Conservation (phyloP, 116 monocot genomes). For the Cymodocea nodosa region DNA sequence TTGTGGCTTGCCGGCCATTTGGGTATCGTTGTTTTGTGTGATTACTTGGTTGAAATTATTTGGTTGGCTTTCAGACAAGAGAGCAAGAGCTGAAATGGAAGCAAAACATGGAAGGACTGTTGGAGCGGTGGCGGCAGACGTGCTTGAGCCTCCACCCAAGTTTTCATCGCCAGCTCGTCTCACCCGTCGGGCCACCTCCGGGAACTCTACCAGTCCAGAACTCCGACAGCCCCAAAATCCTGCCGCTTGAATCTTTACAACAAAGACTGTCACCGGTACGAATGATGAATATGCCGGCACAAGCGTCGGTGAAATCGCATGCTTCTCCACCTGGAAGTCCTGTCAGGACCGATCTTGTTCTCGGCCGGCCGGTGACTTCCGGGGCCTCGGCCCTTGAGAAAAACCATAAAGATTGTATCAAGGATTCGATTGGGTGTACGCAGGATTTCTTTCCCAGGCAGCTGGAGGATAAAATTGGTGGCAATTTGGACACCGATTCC, state of each 20-base stretch:
- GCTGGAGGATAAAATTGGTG: constrained; percentile 8
- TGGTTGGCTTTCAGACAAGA: constrained; percentile 15
- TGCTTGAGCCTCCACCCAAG: constrained; percentile 47
- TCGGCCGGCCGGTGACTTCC: constrained; percentile 16
- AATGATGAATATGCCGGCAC: neutral
- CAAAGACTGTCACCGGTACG: constrained; percentile 8
- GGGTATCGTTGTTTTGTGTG: neutral
- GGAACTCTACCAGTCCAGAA: constrained; percentile 9
- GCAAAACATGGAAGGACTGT: constrained; percentile 37
- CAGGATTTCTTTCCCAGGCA: constrained; percentile 18
- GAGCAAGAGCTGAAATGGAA: constrained; percentile 38
- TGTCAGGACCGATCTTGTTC: constrained; percentile 69
- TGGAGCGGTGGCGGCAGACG: constrained; percentile 44
- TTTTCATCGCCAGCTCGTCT: neutral
- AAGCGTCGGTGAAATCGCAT: neutral
- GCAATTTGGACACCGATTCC: constrained; percentile 34
- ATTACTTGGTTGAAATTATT: neutral
- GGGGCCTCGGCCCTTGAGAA: constrained; percentile 2
- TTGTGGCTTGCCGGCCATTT: neutral
- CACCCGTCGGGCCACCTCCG: neutral
- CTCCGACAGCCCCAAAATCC: neutral
- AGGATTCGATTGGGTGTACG: constrained; percentile 11
- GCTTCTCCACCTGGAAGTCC: constrained; percentile 39
- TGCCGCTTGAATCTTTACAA: constrained; percentile 2
- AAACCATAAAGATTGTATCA: constrained; percentile 15